phyloP scores from a whole-genome alignment of 164 flowering plant species.

The Protea cynaroides region DNA sequence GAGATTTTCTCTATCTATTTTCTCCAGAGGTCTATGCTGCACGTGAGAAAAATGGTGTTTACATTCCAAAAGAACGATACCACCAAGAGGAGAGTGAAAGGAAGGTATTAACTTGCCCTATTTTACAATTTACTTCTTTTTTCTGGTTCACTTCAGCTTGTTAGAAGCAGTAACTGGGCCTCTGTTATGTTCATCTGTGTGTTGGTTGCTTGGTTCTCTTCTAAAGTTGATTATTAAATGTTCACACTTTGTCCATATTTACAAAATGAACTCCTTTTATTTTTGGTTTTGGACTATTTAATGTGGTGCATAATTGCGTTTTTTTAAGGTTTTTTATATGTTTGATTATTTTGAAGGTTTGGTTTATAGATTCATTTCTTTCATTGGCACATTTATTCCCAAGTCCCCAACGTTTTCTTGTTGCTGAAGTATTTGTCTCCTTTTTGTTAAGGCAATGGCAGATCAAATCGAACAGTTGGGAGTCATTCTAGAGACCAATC shows the following conservation, averaged over 20 bases:
- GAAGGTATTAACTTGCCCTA: constrained; percentile 48
- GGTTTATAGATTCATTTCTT: neutral
- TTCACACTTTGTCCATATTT: too few relatives aligned
- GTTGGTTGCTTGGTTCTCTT: neutral
- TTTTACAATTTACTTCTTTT: neutral
- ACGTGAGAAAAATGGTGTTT: constrained; percentile 96
- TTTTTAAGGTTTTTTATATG: neutral
- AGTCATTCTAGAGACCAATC: constrained; percentile 51
- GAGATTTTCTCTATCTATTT: neutral
- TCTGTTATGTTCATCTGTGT: neutral
- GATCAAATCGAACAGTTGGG: constrained; percentile 95
- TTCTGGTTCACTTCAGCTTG: neutral
- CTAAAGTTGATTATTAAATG: too few relatives aligned
- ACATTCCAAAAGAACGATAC: constrained; percentile 89
- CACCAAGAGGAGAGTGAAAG: constrained; percentile 89
- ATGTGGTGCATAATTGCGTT: too few relatives aligned
- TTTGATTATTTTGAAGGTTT: neutral
- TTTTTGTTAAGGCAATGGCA: constrained; percentile 63
- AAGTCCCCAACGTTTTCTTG: neutral
- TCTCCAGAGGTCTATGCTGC: constrained; percentile 86
- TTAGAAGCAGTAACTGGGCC: neutral
- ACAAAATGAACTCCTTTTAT: too few relatives aligned
- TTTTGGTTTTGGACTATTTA: too few relatives aligned
- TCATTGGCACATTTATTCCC: neutral
- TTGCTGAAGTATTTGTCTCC: constrained; percentile 2